Evolutionary conservation across 2,329 filamentous ascomycete genomes (phyloP).

Genomic region (Hymenoscyphus occultus): DNA sequence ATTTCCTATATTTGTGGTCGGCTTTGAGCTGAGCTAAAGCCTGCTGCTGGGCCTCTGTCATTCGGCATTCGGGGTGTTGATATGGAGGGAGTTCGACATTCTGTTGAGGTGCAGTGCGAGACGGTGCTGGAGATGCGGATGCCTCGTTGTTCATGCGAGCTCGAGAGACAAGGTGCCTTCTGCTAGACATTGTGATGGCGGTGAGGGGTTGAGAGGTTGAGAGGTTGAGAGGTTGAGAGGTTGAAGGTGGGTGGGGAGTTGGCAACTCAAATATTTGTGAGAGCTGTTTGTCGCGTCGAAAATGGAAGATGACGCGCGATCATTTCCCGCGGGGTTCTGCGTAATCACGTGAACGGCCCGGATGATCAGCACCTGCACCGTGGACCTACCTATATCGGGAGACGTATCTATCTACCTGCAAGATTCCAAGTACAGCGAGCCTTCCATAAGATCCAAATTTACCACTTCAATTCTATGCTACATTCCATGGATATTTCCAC

Average conservation of each 20-base stretch:
- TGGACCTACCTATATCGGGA: too few species aligned
- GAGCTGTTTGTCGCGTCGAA: background rate
- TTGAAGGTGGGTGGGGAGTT: background rate
- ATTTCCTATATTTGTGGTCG: constrained; percentile 40
- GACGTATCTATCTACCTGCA: too few species aligned
- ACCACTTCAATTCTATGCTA: too few species aligned
- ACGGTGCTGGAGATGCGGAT: constrained; percentile 26
- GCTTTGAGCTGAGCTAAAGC: constrained; percentile 45
- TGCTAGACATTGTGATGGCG: constrained; percentile 22
- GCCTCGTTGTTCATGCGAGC: constrained; percentile 21
- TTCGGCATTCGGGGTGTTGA: constrained; percentile 49
- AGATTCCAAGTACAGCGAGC: too few species aligned
- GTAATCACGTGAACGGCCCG: background rate
- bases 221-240: background rate
- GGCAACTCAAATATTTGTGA: background rate
- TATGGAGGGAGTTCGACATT: constrained; percentile 46
- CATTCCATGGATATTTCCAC: background rate
- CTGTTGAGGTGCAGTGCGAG: constrained; percentile 14
- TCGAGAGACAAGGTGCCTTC: constrained; percentile 25
- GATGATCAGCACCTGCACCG: too few species aligned
- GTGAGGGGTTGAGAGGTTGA: background rate
- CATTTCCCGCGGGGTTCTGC: background rate
- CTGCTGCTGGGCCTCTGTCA: constrained; percentile 46
- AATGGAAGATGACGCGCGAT: background rate
- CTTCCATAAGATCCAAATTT: too few species aligned